These are phyloP conservation scores for Beta macrorhiza DNA, from an alignment of 179 eudicot genomes.

Conservation along the genomic window DNA sequence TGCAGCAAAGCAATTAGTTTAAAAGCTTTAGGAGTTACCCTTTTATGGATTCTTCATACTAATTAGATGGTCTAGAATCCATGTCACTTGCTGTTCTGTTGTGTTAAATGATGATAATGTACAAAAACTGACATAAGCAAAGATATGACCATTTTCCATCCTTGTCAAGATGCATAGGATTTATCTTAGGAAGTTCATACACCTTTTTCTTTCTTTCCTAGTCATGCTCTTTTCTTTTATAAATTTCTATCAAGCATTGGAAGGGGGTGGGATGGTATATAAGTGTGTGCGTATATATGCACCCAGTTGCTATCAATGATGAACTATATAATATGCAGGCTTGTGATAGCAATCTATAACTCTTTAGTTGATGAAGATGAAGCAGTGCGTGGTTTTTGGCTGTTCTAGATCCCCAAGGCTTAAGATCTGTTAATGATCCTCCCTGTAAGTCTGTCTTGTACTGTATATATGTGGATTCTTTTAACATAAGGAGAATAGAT, in stretches of 20 bases:
- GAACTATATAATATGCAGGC: constrained; percentile 46
- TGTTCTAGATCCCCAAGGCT: constrained; percentile 31
- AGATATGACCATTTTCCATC: background rate
- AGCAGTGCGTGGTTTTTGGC: constrained; percentile 42
- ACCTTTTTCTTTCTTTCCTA: background rate
- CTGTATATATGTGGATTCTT: background rate
- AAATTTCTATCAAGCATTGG: background rate
- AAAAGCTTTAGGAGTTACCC: background rate
- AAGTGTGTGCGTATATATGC: constrained; percentile 5
- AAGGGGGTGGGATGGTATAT: background rate
- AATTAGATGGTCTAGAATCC: background rate
- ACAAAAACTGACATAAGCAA: background rate
- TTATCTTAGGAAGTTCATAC: background rate
- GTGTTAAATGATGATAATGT: background rate
- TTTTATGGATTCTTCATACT: background rate
- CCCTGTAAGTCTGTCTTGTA: constrained; percentile 31
- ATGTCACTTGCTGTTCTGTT: background rate
- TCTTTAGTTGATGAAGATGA: constrained; percentile 63
- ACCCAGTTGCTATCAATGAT: constrained; percentile 16
- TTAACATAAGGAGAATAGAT: background rate
- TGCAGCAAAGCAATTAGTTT: background rate
- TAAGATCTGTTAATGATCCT: background rate
- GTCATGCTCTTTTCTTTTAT: background rate
- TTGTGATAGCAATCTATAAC: constrained; percentile 50
- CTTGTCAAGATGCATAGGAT: no score